Evolutionary conservation across 768 basidiomycete species (phyloP), one percentile per base, ranked within the genome.

Genomic region (Kwoniella botswanensis): DNA sequence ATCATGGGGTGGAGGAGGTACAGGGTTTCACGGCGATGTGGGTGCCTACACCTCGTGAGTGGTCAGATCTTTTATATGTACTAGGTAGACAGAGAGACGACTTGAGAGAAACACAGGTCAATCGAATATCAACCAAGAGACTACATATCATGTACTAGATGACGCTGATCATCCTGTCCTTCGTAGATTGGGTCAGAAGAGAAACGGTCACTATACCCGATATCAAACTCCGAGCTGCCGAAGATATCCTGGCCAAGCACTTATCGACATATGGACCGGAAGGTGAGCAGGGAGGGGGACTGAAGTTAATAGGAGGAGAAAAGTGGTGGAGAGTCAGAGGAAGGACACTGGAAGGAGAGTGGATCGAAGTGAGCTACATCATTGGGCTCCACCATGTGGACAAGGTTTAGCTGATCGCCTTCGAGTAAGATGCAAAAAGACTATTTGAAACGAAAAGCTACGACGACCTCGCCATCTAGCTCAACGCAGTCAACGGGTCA

Each of bases 291-390:
- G 74, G 72, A 6, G 77, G 73, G 2, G 79, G 79, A 1, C 64
- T 81, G 17, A 76, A 81, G 68, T 68, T 82, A 1, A 71, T 85
- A 7, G 84, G 84, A 3, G 84, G 84, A 1, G 70, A 64, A 11
- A 73, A 74, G 46, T 85, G 84, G 84, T 85, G 84, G 84, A 71
- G 70, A 26, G 58, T 84, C 3, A 59, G 84, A 52, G 84, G 83
- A 3, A 67, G 76, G 55, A 75, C 70, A 9, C 58, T 85, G 46
- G 78, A 83, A 52, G 82, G 83, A 7, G 84, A 85, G 65, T 85
- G 83, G 83, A 80, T 85, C 17, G 84, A 85, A 76, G 82, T 82
- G 50, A 74, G 78, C 54, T 62, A 35, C 26, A 26, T 26, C 26
- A 4, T 26, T 42, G 13, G 29, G 52, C 9, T 15, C 46, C 22